Conservation (phyloP, 1,284 basidiomycete species). For the Leucoagaricus sp. region DNA sequence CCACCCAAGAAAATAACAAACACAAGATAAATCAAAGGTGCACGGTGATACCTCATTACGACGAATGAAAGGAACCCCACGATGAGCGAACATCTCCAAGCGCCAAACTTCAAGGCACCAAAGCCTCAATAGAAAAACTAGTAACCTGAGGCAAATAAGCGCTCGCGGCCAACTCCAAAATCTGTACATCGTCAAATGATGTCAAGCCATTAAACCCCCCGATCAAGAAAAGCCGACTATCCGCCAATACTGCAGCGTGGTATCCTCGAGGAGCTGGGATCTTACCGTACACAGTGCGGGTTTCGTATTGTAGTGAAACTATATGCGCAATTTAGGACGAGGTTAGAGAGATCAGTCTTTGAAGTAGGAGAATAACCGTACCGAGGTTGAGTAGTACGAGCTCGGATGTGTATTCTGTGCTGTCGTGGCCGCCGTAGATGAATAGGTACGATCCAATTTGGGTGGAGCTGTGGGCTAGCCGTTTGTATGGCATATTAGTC, state of each 20-base stretch:
- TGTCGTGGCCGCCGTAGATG: conserved; percentile 88
- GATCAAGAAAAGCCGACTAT: conserved; percentile 83
- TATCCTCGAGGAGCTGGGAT: conserved; percentile 81
- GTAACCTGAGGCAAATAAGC: conserved; percentile 94
- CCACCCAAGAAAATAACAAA: no score
- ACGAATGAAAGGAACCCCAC: no score
- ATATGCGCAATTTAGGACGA: neutral
- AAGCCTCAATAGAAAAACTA: conserved; percentile 60
- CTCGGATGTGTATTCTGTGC: conserved; percentile 75
- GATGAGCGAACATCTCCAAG: no score
- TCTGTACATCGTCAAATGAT: conserved; percentile 84
- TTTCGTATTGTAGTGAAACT: conserved; percentile 39
- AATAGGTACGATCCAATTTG: conserved; percentile 95
- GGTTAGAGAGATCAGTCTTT: neutral
- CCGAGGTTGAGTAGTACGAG: conserved; percentile 87
- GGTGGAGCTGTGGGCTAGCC: conserved; percentile 86
- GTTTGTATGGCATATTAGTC: conserved; percentile 62
- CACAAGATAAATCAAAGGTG: no score
- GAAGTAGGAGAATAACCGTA: conserved; percentile 32
- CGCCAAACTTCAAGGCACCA: neutral
- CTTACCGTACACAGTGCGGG: conserved; percentile 51
- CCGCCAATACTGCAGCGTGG: conserved; percentile 79
- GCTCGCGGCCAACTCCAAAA: conserved; percentile 83
- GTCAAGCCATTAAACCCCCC: conserved; percentile 86
- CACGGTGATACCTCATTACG: no score